Evolutionary conservation across 2,329 filamentous ascomycete genomes (phyloP).

Genomic region (Aspergillus terreus): DNA sequence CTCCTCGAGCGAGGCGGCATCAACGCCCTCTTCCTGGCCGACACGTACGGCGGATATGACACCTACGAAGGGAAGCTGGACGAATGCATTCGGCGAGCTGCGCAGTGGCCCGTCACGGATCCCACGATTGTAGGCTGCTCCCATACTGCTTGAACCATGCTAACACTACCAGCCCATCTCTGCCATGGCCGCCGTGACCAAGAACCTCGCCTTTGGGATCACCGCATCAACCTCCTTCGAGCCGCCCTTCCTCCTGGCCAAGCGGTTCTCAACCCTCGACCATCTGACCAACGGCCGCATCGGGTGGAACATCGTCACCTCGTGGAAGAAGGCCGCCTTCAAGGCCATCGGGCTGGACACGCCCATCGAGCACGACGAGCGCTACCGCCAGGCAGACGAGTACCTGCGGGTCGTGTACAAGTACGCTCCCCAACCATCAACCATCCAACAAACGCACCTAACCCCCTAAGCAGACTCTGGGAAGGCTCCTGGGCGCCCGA

Average conservation of each 20-base stretch:
- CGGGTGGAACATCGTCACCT: conserved; percentile 66
- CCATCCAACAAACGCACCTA: too few relatives aligned
- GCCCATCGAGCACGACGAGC: conserved; percentile 58
- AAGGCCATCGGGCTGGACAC: conserved; percentile 59
- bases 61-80: conserved; percentile 59
- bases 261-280: conserved; percentile 60
- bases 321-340: conserved; percentile 60
- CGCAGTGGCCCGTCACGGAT: conserved; percentile 64
- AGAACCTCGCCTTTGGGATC: conserved; percentile 60
- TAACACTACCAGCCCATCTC: conserved; percentile 49
- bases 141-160: background rate
- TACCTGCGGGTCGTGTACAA: conserved; percentile 62
- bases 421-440: conserved; percentile 26
- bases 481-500: conserved; percentile 57
- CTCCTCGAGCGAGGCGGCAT: conserved; percentile 60
- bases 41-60: conserved; percentile 63
- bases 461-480: conserved; percentile 41
- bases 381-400: conserved; percentile 60
- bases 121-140: conserved; percentile 54
- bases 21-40: conserved; percentile 63
- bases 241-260: conserved; percentile 59
- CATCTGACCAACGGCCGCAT: conserved; percentile 60
- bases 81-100: conserved; percentile 58
- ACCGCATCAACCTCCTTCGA: conserved; percentile 63
- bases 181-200: conserved; percentile 65